phyloP scores from a whole-genome alignment of 2,329 filamentous ascomycete genomes.

The Fusarium subglutinans region DNA sequence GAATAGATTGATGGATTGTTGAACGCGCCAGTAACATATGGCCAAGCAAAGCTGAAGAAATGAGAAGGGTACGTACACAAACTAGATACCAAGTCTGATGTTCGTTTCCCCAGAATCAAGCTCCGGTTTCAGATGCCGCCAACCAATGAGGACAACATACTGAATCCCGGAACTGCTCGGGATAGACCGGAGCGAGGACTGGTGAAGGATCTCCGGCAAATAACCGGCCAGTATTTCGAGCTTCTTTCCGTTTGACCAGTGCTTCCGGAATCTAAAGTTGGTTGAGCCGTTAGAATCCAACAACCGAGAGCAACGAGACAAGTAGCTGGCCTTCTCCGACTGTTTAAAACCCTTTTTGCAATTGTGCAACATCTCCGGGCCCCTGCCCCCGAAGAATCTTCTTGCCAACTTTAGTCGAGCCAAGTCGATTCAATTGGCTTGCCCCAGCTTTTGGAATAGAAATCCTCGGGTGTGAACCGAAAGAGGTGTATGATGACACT shows the following conservation, averaged over 20 bases:
- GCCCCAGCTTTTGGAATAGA: neutral
- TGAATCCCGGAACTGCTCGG: constrained; percentile 2
- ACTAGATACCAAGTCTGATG: neutral
- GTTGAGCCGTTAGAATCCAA: constrained; percentile 29
- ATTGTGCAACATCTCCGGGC: constrained; percentile 5
- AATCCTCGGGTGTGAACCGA: too few relatives aligned
- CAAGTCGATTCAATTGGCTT: constrained; percentile 28
- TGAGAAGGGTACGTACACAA: neutral
- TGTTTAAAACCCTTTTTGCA: neutral
- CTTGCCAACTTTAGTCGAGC: neutral
- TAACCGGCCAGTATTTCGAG: constrained; percentile 25
- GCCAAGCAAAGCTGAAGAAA: constrained; percentile 6
- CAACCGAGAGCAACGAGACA: constrained; percentile 22
- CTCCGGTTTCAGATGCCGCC: neutral
- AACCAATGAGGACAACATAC: neutral
- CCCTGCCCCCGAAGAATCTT: neutral
- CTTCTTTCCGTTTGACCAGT: constrained; percentile 13
- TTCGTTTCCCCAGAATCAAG: constrained; percentile 8
- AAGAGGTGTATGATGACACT: neutral
- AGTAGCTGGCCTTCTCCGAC: constrained; percentile 15
- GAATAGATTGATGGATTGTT: neutral
- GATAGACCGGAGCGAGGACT: constrained; percentile 21
- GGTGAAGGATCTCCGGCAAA: constrained; percentile 26
- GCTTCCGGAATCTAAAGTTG: constrained; percentile 2
- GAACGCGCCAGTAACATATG: neutral